Base-by-base conservation (phyloP, 2,329 filamentous ascomycete species). In the Epichloe scottii region DNA sequence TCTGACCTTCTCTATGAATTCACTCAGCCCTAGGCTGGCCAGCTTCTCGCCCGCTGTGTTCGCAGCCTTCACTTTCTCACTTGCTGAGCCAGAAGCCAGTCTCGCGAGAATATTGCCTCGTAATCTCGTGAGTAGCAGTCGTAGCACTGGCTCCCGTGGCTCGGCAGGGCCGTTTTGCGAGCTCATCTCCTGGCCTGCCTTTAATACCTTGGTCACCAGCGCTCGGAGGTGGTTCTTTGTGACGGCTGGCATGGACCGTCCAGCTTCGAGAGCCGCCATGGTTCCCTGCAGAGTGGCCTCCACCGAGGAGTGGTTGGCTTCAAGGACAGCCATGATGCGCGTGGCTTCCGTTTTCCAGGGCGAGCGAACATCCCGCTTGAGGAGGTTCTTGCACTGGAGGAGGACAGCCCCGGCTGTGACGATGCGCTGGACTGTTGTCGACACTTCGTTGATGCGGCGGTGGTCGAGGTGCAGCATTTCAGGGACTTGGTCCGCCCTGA, bases 321-420 rank as follows among this genome's bases (percentile, higher is more conserved):
- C 82, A 11, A 90, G 75, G 1, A 87, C 78, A 1, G 78, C 69
- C 71, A 85, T 79, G 56, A 90, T 79, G n/a, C 86, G 80, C 3
- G 73, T 71, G 0, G 85, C 84, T 66, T 90, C 84, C 23, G 74
- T 78, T 65, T 84, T 87, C 87, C 87, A 93, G 19, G 84, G 81
- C 12, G 78, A 78, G 43, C 87, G 81, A 3, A 89, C 85, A 60
- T 91, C 87, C 15, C 87, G 81, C 67, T 89, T 90, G 34, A 93
- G 76, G 7, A 91, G 72, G 58, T 89, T 91, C 71, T 93, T 93
- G 65, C 84, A 85, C 48, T 89, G 88, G 14, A 91, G 70, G 30
- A 90, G 71, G 46, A 91, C 84, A 0, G 86, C 84, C 1, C 84
- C 85, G 3, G 85, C 78, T 1, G 85, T 85, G 21, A 87, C 78